Conservation (phyloP, 2,329 filamentous ascomycete species). For the Sporothrix variecibatus region DNA sequence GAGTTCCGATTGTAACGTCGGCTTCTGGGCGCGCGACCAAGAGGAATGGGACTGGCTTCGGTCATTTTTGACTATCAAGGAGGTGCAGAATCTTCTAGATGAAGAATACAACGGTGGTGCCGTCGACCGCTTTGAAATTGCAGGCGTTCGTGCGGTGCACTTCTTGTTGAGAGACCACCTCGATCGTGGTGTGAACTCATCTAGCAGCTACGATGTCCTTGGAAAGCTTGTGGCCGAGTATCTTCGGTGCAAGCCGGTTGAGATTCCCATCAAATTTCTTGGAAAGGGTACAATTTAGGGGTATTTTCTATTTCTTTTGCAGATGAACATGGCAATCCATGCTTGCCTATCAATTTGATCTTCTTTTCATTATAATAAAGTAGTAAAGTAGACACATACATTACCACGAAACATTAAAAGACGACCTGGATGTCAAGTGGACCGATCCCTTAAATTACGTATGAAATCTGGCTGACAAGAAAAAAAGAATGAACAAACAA, state of each 20-base stretch:
- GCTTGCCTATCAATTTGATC: too few relatives aligned
- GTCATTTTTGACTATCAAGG: constrained; percentile 38
- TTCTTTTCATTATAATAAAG: too few relatives aligned
- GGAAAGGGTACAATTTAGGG: not conserved
- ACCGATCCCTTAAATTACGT: too few relatives aligned
- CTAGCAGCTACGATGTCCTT: constrained; percentile 46
- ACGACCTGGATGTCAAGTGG: too few relatives aligned
- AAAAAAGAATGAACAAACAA: too few relatives aligned
- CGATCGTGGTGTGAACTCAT: constrained; percentile 47
- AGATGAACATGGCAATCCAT: not conserved
- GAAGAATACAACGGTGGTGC: constrained; percentile 31
- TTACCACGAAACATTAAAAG: too few relatives aligned
- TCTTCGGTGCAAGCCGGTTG: constrained; percentile 32
- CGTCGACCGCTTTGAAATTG: constrained; percentile 29
- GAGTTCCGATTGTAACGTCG: constrained; percentile 42
- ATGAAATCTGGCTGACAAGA: too few relatives aligned
- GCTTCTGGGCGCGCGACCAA: constrained; percentile 43
- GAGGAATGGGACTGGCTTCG: constrained; percentile 47
- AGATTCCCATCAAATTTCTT: not conserved
- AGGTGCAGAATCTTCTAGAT: constrained; percentile 30
- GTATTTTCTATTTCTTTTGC: not conserved
- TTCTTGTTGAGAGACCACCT: constrained; percentile 49
- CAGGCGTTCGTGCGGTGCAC: constrained; percentile 33
- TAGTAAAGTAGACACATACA: too few relatives aligned
- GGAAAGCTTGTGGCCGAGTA: constrained; percentile 52